A percentile compares a stretch with the other conserved stretches of the same genome.
Evolutionary conservation across 192 early-diverging fungal genomes (phyloP).

Genomic region (Pilaira anomala): DNA sequence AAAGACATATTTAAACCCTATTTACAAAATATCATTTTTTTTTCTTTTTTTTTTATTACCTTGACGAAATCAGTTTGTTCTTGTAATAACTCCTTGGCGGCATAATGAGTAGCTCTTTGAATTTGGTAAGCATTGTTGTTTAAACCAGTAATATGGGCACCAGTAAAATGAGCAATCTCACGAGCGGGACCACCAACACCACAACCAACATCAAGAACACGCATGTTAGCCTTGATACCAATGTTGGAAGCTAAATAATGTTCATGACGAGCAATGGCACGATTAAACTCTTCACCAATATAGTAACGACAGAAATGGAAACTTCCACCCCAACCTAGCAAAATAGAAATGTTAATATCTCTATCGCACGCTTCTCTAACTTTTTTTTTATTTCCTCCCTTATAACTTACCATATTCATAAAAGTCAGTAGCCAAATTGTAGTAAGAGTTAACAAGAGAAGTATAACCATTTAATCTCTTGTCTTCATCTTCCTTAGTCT

Average conservation of each 20-base stretch:
- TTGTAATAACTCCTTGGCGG: conserved; percentile 63
- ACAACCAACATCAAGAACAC: conserved; percentile 91
- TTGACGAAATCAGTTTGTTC: conserved; percentile 49
- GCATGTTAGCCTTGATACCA: conserved; percentile 61
- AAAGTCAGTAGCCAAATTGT: conserved; percentile 81
- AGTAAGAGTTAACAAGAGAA: conserved; percentile 75
- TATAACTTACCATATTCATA: conserved; percentile 66
- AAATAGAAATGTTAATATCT: background rate
- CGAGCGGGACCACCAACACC: conserved; percentile 96
- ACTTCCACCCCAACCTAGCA: conserved; percentile 79
- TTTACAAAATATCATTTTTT: background rate
- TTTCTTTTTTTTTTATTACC: conserved; percentile 14
- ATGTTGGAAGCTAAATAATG: conserved; percentile 79
- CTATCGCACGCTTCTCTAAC: background rate
- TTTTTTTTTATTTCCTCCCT: too few species aligned
- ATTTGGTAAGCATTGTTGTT: conserved; percentile 98
- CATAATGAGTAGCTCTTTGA: conserved; percentile 70
- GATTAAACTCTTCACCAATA: conserved; percentile 69
- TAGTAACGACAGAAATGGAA: conserved; percentile 93
- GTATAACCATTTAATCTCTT: conserved; percentile 62
- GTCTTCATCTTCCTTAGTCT: conserved; percentile 57
- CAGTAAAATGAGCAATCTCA: conserved; percentile 88
- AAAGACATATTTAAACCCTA: background rate
- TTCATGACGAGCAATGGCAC: conserved; percentile 89
- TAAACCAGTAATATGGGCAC: conserved; percentile 85